Evolutionary conservation across 345 rosid species (phyloP).

Genomic region (Citrus inodora): DNA sequence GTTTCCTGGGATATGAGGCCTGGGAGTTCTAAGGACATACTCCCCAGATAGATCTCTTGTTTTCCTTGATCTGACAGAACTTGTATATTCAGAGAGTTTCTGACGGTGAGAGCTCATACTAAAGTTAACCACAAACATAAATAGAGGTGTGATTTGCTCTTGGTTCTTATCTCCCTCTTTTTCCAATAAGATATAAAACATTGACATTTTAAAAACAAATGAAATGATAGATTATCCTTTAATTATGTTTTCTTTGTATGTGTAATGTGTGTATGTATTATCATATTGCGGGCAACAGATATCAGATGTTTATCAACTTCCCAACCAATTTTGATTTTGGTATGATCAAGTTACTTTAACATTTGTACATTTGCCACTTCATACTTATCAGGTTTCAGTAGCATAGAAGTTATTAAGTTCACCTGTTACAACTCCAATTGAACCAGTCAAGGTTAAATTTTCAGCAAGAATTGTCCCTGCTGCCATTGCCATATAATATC

Average conservation of each 20-base stretch:
- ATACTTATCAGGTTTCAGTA: not conserved
- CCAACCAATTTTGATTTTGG: not conserved
- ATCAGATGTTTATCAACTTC: not conserved
- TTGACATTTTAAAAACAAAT: not conserved
- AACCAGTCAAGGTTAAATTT: constrained; percentile 81
- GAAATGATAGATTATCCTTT: not conserved
- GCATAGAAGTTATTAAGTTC: constrained; percentile 9
- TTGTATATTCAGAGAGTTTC: not conserved
- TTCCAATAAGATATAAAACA: not conserved
- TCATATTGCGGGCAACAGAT: not conserved
- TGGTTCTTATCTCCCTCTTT: not conserved
- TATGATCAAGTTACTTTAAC: not conserved
- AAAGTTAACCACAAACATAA: too few relatives aligned
- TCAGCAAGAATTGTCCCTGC: constrained; percentile 72
- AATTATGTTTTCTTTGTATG: not conserved
- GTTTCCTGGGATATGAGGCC: not conserved
- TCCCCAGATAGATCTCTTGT: not conserved
- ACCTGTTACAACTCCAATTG: constrained; percentile 96
- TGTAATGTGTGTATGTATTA: not conserved
- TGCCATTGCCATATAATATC: constrained; percentile 98
- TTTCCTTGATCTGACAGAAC: not conserved
- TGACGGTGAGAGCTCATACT: too few relatives aligned
- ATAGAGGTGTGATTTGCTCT: not conserved
- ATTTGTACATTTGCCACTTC: not conserved
- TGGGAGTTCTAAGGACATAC: not conserved